Conservation (phyloP, 441 rosid genomes). For the Mallotus repandus region DNA sequence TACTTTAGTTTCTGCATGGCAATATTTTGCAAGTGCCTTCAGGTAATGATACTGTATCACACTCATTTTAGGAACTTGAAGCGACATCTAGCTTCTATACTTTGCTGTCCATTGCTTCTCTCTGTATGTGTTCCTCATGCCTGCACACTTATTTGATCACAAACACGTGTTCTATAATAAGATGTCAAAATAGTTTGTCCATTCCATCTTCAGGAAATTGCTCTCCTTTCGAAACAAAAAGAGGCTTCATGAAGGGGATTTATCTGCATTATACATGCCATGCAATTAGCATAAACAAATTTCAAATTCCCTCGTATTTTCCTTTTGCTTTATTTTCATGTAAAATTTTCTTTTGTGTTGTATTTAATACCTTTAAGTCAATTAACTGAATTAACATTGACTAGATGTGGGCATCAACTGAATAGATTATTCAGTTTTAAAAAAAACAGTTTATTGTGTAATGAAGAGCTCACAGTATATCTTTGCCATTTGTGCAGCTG, state of each 20-base stretch:
- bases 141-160: not conserved
- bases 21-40: too few species aligned
- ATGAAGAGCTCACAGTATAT: conserved; percentile 15
- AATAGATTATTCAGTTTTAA: too few species aligned
- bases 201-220: not conserved
- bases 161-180: not conserved
- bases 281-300: not conserved
- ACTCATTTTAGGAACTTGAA: not conserved
- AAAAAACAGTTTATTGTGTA: conserved; percentile 4
- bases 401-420: not conserved
- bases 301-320: not conserved
- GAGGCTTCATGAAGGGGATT: not conserved
- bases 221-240: not conserved
- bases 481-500: conserved; percentile 43
- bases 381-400: too few species aligned
- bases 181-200: not conserved
- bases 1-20: too few species aligned
- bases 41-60: not conserved
- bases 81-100: not conserved
- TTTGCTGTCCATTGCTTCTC: not conserved
- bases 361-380: too few species aligned
- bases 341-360: too few species aligned
- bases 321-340: not conserved
- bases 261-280: not conserved
- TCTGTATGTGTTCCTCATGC: not conserved